These are phyloP conservation scores for Penicillium silybi DNA, from an alignment of 495 filamentous ascomycete genomes.

Conservation along the genomic window DNA sequence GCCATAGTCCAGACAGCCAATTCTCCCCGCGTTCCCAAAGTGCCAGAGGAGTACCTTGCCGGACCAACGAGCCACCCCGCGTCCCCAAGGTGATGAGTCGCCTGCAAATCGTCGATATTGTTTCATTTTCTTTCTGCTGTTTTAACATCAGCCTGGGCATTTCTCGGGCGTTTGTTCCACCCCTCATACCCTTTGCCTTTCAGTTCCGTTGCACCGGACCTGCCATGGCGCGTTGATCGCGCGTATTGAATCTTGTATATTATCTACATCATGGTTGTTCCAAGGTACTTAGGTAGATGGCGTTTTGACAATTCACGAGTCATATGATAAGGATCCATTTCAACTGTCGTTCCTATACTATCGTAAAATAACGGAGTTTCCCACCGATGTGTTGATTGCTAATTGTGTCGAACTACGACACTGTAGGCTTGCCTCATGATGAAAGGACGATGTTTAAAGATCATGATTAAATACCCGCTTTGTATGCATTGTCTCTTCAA, in stretches of 20 bases:
- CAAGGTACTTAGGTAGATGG: neutral
- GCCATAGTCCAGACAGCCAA: constrained; percentile 37
- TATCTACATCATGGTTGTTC: constrained; percentile 4
- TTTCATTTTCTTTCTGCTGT: constrained; percentile 2
- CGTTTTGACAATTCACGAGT: constrained; percentile 2
- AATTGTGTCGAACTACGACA: too few species aligned
- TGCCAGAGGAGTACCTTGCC: constrained; percentile 53
- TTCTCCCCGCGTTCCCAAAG: constrained; percentile 61
- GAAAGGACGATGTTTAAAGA: too few species aligned
- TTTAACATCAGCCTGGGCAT: constrained; percentile 14
- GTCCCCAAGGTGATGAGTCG: constrained; percentile 28
- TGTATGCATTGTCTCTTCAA: neutral
- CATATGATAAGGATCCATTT: constrained; percentile 1
- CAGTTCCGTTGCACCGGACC: neutral
- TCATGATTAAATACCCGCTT: too few species aligned
- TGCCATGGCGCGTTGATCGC: neutral
- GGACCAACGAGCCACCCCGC: constrained; percentile 39
- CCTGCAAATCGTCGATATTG: neutral
- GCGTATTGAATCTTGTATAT: constrained; percentile 15
- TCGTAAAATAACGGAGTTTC: neutral
- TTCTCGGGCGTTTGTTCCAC: constrained; percentile 19
- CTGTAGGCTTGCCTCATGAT: too few species aligned
- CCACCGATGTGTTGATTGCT: too few species aligned
- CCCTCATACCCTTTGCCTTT: constrained; percentile 16
- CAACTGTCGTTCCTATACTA: neutral